Evolutionary conservation across 768 basidiomycete species (phyloP).

Genomic region (Pisolithus orientalis): DNA sequence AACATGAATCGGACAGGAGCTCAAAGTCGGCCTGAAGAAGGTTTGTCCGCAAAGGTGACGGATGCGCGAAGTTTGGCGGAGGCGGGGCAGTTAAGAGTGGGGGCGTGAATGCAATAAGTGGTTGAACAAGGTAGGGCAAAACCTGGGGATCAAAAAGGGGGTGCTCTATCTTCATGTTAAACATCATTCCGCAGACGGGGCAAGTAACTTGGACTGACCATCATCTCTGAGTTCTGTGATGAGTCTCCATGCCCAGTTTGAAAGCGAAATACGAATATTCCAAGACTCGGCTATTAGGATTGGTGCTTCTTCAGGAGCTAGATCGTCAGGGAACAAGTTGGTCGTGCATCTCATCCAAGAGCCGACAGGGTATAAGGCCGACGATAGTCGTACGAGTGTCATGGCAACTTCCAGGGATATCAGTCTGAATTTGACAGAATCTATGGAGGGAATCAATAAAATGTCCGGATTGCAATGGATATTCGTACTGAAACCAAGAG

Average conservation of each 20-base stretch:
- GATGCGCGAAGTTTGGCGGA: constrained; percentile 32
- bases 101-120: constrained; percentile 56
- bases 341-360: constrained; percentile 44
- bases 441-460: constrained; percentile 32
- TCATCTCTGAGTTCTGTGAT: constrained; percentile 72
- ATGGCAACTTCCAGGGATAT: constrained; percentile 62
- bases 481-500: constrained; percentile 65
- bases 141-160: constrained; percentile 57
- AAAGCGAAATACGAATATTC: constrained; percentile 56
- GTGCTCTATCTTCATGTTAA: constrained; percentile 31
- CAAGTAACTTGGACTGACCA: constrained; percentile 31
- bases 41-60: constrained; percentile 34
- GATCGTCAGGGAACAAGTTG: constrained; percentile 18
- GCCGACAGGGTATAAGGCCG: constrained; percentile 66
- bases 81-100: constrained; percentile 37
- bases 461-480: not conserved
- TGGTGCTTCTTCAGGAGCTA: constrained; percentile 13
- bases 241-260: constrained; percentile 73
- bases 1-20: constrained; percentile 67
- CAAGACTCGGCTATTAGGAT: constrained; percentile 47
- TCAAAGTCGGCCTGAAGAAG: constrained; percentile 66
- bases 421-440: constrained; percentile 63
- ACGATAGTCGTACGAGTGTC: constrained; percentile 63
- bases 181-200: not conserved
- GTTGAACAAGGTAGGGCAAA: constrained; percentile 55